phyloP scores from a whole-genome alignment of 352 stramenopile species.

The Blastocystis sp. region DNA sequence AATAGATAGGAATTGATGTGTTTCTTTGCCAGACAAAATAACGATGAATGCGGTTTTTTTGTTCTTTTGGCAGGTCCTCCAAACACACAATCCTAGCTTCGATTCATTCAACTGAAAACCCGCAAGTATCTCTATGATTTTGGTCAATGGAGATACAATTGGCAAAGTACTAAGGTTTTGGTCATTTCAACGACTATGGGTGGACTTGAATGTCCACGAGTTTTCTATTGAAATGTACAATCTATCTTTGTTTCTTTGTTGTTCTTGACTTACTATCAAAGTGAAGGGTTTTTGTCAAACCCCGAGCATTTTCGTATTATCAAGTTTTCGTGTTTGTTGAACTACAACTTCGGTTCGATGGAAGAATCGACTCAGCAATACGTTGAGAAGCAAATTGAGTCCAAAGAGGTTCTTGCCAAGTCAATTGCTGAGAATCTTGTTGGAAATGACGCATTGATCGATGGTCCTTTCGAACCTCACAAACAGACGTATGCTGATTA shows the following conservation, averaged over 20 bases:
- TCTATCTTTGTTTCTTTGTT: neutral
- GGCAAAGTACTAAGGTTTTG: no score
- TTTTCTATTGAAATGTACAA: neutral
- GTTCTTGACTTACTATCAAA: neutral
- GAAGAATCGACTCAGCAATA: slow-evolving; percentile 28
- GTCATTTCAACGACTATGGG: no score
- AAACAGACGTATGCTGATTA: slow-evolving; percentile 86
- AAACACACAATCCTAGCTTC: no score
- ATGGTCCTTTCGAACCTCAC: slow-evolving; percentile 70
- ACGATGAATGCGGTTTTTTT: neutral
- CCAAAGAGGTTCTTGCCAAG: slow-evolving; percentile 63
- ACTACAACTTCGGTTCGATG: neutral
- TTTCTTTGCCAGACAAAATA: neutral
- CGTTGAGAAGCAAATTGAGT: slow-evolving; percentile 21
- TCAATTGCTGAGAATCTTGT: slow-evolving; percentile 59
- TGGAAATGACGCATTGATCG: slow-evolving; percentile 61
- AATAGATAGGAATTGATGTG: neutral
- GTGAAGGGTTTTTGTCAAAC: neutral
- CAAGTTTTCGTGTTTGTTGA: neutral
- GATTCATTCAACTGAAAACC: no score
- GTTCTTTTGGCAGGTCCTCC: no score
- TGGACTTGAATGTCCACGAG: no score
- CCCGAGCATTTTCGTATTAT: neutral
- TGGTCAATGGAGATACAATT: no score
- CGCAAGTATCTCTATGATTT: no score